These are phyloP conservation scores for Russula dissimulans DNA, from an alignment of 768 basidiomycete species.

Conservation along the genomic window DNA sequence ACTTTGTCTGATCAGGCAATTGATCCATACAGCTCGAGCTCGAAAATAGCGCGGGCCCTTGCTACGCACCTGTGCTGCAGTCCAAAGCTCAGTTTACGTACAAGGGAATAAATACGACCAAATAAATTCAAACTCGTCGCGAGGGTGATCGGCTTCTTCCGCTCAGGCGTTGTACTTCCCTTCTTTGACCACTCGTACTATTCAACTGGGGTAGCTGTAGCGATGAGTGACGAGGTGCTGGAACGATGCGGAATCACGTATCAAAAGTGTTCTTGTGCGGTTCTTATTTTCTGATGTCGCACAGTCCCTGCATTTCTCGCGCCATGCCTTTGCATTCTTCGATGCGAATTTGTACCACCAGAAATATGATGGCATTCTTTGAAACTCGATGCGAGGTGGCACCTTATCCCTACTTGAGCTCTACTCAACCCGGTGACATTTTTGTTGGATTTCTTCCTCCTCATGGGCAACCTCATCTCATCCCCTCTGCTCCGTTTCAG, in stretches of 20 bases:
- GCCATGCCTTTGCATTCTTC: background rate
- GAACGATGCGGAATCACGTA: conserved; percentile 10
- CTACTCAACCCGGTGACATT: conserved; percentile 17
- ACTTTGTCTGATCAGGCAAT: too few species aligned
- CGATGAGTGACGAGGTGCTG: conserved; percentile 12
- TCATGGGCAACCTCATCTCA: conserved; percentile 6
- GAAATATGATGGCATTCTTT: background rate
- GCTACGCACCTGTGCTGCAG: too few species aligned
- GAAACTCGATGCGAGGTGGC: conserved; percentile 14
- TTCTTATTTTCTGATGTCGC: conserved; percentile 1
- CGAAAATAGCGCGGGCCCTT: too few species aligned
- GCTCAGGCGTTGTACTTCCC: too few species aligned
- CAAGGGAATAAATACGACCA: too few species aligned
- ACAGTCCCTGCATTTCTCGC: background rate
- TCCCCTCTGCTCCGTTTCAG: conserved; percentile 3
- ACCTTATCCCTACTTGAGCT: conserved; percentile 8
- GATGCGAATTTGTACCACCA: too few species aligned
- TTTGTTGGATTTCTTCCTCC: conserved; percentile 17
- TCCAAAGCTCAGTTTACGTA: too few species aligned
- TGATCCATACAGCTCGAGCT: too few species aligned
- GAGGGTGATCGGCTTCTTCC: too few species aligned
- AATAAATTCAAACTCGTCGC: too few species aligned
- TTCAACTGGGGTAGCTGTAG: background rate
- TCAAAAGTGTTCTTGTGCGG: background rate
- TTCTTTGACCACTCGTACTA: background rate